Base-by-base conservation (phyloP, 2,329 filamentous ascomycete genomes). In the Zymoseptoria tritici region DNA sequence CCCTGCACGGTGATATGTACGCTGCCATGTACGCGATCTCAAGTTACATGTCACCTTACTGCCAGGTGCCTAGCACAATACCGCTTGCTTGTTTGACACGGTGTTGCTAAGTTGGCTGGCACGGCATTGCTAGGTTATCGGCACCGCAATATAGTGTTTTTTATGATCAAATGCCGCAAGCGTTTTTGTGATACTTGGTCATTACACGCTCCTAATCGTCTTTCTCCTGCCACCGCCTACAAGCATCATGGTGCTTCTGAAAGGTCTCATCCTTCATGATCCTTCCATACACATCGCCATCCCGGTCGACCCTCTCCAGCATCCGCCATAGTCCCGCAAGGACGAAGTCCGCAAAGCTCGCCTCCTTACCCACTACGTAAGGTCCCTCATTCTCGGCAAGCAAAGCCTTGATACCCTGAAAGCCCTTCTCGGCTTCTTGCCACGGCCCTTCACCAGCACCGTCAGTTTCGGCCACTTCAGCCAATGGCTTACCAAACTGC, bases 361-460 rank as follows among this genome's bases (percentile, higher is more conserved):
- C 74, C 60, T 77, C 78, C 53, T 80, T 72, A 0, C 87, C 87
- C 61, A 82, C 54, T 57, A 89, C 83, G 68, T 83, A 89, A 0
- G 83, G 82, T 0, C 87, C 87, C 0, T 79, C 77, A 0, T 74
- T 68, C 46, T 81, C 81, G 72, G 85, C 81, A 65, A 80, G 79
- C 62, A 89, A 67, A 8, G 13, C 53, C 49, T 54, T 54, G 22
- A 21, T 52, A 8, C 20, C 20, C 22, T 71, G 75, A 5, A 76
- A 55, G 55, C 76, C 71, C 58, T 72, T 69, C 54, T 76, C 71
- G 0, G 78, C 80, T 0, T 71, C 70, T 11, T 77, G 72, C 79
- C 81, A 88, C 0, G 76, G 77, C 20, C 72, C 59, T 9, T 83
- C 80, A 0, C 79, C 81, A 1, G 79, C 80, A 26, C 55, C 53